A percentile compares a stretch with the other conserved stretches of the same genome.
These are phyloP conservation scores for Sordariomycetes sp. DNA, from an alignment of 2,329 filamentous ascomycete genomes.

Conservation along the genomic window DNA sequence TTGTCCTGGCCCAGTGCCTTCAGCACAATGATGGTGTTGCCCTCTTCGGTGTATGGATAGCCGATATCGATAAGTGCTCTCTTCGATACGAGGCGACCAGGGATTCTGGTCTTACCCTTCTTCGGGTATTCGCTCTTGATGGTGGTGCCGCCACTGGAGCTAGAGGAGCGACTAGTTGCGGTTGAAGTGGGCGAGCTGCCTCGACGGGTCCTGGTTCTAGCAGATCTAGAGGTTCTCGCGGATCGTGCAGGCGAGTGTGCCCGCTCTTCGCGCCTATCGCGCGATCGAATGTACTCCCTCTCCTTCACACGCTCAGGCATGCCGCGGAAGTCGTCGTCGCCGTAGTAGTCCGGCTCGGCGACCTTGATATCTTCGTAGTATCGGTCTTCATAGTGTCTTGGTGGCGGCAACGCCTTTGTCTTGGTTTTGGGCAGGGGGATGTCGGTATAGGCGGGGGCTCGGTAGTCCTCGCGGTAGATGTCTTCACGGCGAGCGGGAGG, in stretches of 20 bases:
- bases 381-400: slow-evolving; percentile 44
- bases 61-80: slow-evolving; percentile 74
- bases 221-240: slow-evolving; percentile 21
- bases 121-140: slow-evolving; percentile 60
- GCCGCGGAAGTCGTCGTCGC: slow-evolving; percentile 62
- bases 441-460: slow-evolving; percentile 43
- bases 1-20: slow-evolving; percentile 82
- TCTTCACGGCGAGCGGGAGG: slow-evolving; percentile 43
- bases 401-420: slow-evolving; percentile 49
- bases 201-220: slow-evolving; percentile 25
- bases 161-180: slow-evolving; percentile 32
- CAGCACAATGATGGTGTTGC: slow-evolving; percentile 70
- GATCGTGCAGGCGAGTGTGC: slow-evolving; percentile 1
- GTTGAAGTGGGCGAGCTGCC: slow-evolving; percentile 35
- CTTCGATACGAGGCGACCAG: slow-evolving; percentile 69
- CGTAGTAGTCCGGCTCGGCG: slow-evolving; percentile 58
- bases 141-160: slow-evolving; percentile 39
- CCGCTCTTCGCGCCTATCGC: slow-evolving; percentile 28
- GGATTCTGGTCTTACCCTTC: slow-evolving; percentile 85
- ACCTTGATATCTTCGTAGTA: slow-evolving; percentile 58
- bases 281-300: slow-evolving; percentile 45
- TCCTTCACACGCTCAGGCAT: slow-evolving; percentile 52
- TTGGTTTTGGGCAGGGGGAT: slow-evolving; percentile 54
- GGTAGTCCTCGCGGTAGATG: slow-evolving; percentile 30
- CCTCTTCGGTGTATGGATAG: slow-evolving; percentile 85